A percentile compares a stretch with the other conserved stretches of the same genome.
Conservation (phyloP, 768 basidiomycete genomes). For the Pilatotrama ljubarskyi region DNA sequence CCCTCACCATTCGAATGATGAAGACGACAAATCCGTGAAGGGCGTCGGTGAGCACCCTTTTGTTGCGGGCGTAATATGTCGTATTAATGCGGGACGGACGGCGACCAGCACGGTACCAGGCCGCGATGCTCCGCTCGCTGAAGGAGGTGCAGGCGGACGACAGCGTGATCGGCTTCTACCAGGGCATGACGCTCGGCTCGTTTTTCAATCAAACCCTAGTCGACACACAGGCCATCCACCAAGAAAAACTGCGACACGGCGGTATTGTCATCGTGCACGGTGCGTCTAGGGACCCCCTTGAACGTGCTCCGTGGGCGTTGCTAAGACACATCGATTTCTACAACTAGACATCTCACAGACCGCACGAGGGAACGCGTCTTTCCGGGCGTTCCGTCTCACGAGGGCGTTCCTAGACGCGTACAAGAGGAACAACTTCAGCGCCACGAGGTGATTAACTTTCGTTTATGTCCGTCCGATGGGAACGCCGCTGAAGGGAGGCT, state of each 20-base stretch:
- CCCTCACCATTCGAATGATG: slow-evolving; percentile 70
- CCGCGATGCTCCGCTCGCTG: slow-evolving; percentile 80
- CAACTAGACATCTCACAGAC: slow-evolving; percentile 72
- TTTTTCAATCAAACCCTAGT: slow-evolving; percentile 81
- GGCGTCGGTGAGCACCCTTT: slow-evolving; percentile 56
- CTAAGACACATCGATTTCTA: slow-evolving; percentile 12
- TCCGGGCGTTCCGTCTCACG: slow-evolving; percentile 87
- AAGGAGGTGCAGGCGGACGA: slow-evolving; percentile 92
- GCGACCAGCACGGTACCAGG: slow-evolving; percentile 71
- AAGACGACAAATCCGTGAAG: slow-evolving; percentile 82
- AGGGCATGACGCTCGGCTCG: slow-evolving; percentile 81
- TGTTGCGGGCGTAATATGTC: not conserved
- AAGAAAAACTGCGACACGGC: slow-evolving; percentile 82
- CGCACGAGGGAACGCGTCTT: slow-evolving; percentile 79
- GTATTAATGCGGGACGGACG: slow-evolving; percentile 13
- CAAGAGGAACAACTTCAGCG: slow-evolving; percentile 82
- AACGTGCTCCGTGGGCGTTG: slow-evolving; percentile 7
- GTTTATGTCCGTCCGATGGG: not conserved
- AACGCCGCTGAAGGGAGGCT: slow-evolving; percentile 10
- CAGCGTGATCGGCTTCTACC: slow-evolving; percentile 92
- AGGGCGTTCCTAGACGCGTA: slow-evolving; percentile 78
- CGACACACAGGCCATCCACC: slow-evolving; percentile 83
- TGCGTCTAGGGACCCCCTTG: slow-evolving; percentile 29
- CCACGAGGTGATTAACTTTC: slow-evolving; percentile 61
- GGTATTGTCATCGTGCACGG: slow-evolving; percentile 86